These are phyloP conservation scores for Vigna trinervia DNA, from an alignment of 306 rosid genomes.

Conservation along the genomic window DNA sequence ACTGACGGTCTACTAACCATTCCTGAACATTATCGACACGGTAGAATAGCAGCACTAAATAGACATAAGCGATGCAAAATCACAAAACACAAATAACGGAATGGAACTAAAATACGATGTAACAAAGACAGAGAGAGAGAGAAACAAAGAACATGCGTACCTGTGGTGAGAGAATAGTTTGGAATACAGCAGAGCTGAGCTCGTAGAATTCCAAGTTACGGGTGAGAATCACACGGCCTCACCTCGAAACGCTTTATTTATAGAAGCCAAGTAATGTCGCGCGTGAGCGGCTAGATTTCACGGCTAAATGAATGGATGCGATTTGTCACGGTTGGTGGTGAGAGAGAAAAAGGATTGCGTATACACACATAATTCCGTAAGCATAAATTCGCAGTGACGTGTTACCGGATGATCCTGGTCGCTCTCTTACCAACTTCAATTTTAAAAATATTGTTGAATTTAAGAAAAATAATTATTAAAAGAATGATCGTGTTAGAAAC, in stretches of 20 bases:
- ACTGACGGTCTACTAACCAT: not conserved
- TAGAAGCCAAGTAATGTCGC: conserved; percentile 10
- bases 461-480: not conserved
- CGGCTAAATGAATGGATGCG: not conserved
- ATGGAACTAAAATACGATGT: not conserved
- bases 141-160: not conserved
- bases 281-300: conserved; percentile 3
- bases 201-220: not conserved
- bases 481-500: no score
- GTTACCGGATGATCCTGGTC: conserved; percentile 9
- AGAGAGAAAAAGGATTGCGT: not conserved
- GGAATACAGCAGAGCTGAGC: not conserved
- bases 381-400: conserved; percentile 18
- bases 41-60: not conserved
- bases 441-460: not conserved
- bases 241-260: not conserved
- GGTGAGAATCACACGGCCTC: not conserved
- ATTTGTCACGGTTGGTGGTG: conserved; percentile 2
- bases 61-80: not conserved
- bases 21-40: not conserved
- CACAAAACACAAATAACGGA: not conserved
- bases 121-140: not conserved
- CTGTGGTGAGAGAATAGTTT: conserved; percentile 11
- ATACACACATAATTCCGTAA: no score
- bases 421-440: not conserved